Base-by-base conservation (phyloP, 2,329 filamentous ascomycete species). In the Aschersonia sp. region DNA sequence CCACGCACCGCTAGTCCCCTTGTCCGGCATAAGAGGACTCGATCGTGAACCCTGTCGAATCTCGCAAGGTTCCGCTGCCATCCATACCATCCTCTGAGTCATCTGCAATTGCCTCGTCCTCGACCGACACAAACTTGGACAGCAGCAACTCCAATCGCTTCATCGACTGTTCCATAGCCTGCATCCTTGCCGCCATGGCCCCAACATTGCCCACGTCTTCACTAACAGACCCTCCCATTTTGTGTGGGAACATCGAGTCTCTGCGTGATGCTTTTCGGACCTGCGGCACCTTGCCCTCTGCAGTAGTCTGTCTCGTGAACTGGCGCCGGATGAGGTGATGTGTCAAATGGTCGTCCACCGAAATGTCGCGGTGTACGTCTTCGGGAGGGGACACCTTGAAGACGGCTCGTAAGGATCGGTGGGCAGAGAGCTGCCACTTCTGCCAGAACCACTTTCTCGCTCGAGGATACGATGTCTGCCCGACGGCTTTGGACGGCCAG, bases 331-430 rank as follows among this genome's bases (percentile, higher is more conserved):
- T 78, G 52, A 79, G 65, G 53, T 79, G 74, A 35, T 69, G 71
- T 5, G 74, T 77, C 52, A 80, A 60, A 48, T 78, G 71, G 53
- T 81, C 78, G 52, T 80, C 77, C 4, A 73, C 73, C 1, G 74
- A 66, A 42, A 80, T 79, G 44, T 78, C 75, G 10, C 74, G 65
- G 45, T 73, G 67, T 4, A 79, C 70, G 31, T 68, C 69, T 45
- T 82, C 75, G 2, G 84, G 84, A 4, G 82, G 82, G 41, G 83
- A 73, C 30, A 82, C 71, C 46, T 87, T 80, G 52, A 89, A 89
- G 2, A 88, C 84, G 9, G 80, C 75, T 44, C 83, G 77, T 35
- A 89, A 71, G 58, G 87, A 84, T 28, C 81, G 76, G 59, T 88
- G 82, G 6, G 79, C 80, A 5, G 80, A 83, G 58, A 89, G 78